Evolutionary conservation across 495 filamentous ascomycete genomes (phyloP), one percentile per base, ranked within the genome.

Genomic region (Penicillium waksmanii): DNA sequence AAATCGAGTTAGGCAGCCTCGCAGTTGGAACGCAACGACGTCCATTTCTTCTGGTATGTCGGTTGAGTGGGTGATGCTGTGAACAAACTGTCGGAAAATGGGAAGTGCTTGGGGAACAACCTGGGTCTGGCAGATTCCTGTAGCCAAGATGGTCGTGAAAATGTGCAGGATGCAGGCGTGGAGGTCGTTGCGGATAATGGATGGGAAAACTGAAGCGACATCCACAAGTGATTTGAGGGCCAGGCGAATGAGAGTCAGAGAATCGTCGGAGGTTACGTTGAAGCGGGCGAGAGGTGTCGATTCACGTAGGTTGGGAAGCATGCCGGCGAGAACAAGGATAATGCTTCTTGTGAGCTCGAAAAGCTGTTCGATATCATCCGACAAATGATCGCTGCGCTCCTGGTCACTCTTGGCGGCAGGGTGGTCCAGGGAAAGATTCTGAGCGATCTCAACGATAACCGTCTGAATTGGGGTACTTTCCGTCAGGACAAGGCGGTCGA

Each of bases 101-200:
- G 95, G 92, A 3, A 99, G 82, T 6, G 93, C 87, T 72, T 96
- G 92, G 1, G 96, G 93, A 2, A 97, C 90, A 42, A 97, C 90
- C 19, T 90, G 82, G 13, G 87, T 83, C 75, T 98, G 96, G 67
- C 93, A 97, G 25, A 87, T 80, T 2, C 89, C 86, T 0, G 92
- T 97, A 13, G 89, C 89, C 5, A 99, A 87, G 50, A 97, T 96
- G 5, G 91, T 96, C 43, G 88, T 88, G 70, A 98, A 98, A 23
- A 98, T 96, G 73, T 99, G 94, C 35, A 98, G 81, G 64, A 98
- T 96, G 68, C 93, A 97, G 46, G 95, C 94, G 70, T 99, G 92
- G 10, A 99, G 83, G 71, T 99, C 95, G 50, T 92, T 92, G 71
- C 93, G 92, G 76, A 99, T 99, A 62, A 99, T 91, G 0, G 90